These are phyloP conservation scores for Austropuccinia psidii DNA, from an alignment of 1,284 basidiomycete species.

Conservation along the genomic window DNA sequence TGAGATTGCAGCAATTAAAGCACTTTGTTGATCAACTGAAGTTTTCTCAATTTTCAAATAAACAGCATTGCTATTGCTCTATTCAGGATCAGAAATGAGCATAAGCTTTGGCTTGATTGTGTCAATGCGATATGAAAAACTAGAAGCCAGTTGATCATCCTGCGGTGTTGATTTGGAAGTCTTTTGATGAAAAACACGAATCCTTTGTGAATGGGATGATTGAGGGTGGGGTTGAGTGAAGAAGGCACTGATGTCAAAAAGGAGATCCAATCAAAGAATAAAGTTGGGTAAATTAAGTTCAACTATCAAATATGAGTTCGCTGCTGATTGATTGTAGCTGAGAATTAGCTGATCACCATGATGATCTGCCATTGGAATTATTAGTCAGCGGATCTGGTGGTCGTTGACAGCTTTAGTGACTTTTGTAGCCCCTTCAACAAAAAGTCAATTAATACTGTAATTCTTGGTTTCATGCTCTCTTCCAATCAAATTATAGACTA, in stretches of 20 bases:
- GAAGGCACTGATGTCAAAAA: no score
- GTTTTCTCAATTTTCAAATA: constrained; percentile 33
- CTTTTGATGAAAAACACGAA: not conserved
- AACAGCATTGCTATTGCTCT: constrained; percentile 31
- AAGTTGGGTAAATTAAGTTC: constrained; percentile 89
- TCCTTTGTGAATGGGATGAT: no score
- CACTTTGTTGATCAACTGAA: constrained; percentile 26
- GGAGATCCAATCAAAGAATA: constrained; percentile 87
- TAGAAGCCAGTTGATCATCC: not conserved
- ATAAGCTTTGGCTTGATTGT: constrained; percentile 32
- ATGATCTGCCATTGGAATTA: constrained; percentile 83
- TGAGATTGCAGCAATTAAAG: constrained; percentile 12
- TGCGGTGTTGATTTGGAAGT: constrained; percentile 1
- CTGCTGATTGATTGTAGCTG: constrained; percentile 66
- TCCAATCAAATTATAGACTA: no score
- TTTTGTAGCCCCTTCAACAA: no score
- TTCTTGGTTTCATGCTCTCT: no score
- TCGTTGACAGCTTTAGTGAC: constrained; percentile 57
- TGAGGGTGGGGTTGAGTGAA: no score
- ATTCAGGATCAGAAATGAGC: constrained; percentile 33
- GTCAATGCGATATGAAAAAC: constrained; percentile 19
- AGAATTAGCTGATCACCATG: constrained; percentile 92
- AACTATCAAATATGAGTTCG: constrained; percentile 65
- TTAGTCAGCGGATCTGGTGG: constrained; percentile 92
- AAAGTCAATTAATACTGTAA: no score